Conservation (phyloP, 164 flowering plant species). For the Sextonia rubra region DNA sequence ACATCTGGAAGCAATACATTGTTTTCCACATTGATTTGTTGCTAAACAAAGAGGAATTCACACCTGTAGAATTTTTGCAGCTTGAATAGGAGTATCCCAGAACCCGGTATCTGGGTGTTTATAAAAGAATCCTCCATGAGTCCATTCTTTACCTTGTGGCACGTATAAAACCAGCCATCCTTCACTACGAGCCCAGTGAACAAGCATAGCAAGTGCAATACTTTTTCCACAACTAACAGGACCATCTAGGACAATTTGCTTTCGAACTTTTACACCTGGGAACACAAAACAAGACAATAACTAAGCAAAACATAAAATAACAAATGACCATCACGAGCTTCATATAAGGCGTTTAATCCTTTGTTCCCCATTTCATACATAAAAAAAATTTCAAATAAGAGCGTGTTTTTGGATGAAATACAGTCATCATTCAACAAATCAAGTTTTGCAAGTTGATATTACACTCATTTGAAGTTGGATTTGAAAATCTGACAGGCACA, state of each 20-base stretch:
- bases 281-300: not conserved
- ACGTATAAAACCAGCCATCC: constrained; percentile 96
- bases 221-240: constrained; percentile 87
- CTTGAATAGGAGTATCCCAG: constrained; percentile 97
- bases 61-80: constrained; percentile 70
- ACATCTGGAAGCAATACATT: no score
- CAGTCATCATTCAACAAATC: not conserved
- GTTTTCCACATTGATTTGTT: no score
- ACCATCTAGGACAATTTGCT: constrained; percentile 92
- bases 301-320: not conserved
- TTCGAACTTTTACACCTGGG: constrained; percentile 54
- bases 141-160: constrained; percentile 75
- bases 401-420: not conserved
- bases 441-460: not conserved
- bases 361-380: not conserved
- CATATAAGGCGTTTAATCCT: not conserved
- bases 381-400: not conserved
- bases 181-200: constrained; percentile 93
- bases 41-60: constrained; percentile 10
- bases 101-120: constrained; percentile 68
- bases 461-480: no score
- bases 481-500: no score
- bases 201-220: constrained; percentile 88
- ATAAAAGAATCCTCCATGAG: constrained; percentile 83
- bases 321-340: not conserved